Evolutionary conservation across 2,329 filamentous ascomycete species (phyloP), one percentile per base, ranked within the genome.

Genomic region (Cladosporium sphaerospermum): DNA sequence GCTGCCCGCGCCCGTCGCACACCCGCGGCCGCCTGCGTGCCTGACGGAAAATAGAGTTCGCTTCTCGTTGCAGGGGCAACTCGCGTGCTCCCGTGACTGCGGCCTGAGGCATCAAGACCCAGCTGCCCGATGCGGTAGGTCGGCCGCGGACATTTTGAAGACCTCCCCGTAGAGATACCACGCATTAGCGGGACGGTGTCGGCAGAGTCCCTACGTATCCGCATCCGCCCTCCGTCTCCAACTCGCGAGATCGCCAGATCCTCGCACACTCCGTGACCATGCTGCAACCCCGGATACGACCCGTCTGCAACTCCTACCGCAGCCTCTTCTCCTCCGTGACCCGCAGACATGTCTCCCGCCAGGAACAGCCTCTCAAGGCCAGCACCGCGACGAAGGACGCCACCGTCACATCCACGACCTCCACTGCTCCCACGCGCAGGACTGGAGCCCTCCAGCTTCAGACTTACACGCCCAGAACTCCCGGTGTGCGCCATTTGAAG

Each of bases 381-480:
- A 56, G 59, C 10, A 61, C 55, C 2, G 54, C 59, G 28, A 65
- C 67, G 42, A 50, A 54, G 42, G 58, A 63, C 56, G 61, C 59
- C 49, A 59, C 58, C 16, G 53, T 55, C 23, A 53, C 54, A n/a
- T 65, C 68, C 49, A 54, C 67, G 1, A 62, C 67, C 56, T 54
- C 60, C 18, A 53, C 54, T 32, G 54, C 34, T 34, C 54, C 36
- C 59, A 63, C 70, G 70, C 60, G 64, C 68, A 61, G 39, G 44
- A 19, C 45, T 9, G 46, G 52, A 9, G 59, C 68, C 56, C 71
- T 75, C 56, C 69, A 72, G 32, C 69, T 97, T 70, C 84, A 89
- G 63, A 93, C 88, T 51, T 99, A 96, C 72, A 97, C 88, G 70
- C 93, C 93, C 34, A 84, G 89, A 63, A 96, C 93, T 1, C 92